Base-by-base conservation (phyloP, 495 filamentous ascomycete genomes). In the Hypoxylon cercidicola region DNA sequence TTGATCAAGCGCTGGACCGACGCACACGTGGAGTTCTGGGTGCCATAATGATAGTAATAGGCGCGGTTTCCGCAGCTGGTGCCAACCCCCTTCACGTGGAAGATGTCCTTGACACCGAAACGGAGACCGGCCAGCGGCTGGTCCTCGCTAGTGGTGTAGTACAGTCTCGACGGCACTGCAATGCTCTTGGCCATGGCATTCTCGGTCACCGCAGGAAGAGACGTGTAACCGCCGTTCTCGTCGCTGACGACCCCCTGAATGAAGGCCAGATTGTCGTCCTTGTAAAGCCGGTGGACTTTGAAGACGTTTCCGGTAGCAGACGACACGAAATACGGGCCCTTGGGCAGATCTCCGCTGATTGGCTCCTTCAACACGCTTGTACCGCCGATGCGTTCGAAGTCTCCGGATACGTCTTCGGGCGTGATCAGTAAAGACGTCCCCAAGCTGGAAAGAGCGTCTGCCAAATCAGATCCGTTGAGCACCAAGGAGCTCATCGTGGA, bases 201-300 rank as follows among this genome's bases (percentile, higher is more conserved):
- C 41, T 44, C 41, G 41, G 41, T 44, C 41, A 44, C 41, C 4
- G 41, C 41, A 3, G 41, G 41, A 11, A 44, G 41, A 20, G 41
- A 44, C 18, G 15, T 44, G 18, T 44, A 44, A 7, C 41, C 41
- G 41, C 41, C 41, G 3, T 20, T 21, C 16, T 44, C 41, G 41
- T 44, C 41, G 16, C 41, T 44, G 4, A 44, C 41, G 16, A 44
- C 16, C 3, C 41, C 41, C 41, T 44, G 41, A 16, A 44, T 44
- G 41, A 44, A 44, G 16, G 41, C 41, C 18, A 44, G 41, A 44
- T 44, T 21, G 19, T 44, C 41, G 41, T 44, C 41, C 1, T 16
- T 16, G 41, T 44, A 44, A 6, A 44, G 16, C 21, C 41, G 41
- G 18, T 44, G 41, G 41, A 21, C 41, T 12, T 44, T 44, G 41